A percentile compares a stretch with the other conserved stretches of the same genome.
Evolutionary conservation across 1,139 yeast species (phyloP).

Genomic region (Hansenula lynferdii): DNA sequence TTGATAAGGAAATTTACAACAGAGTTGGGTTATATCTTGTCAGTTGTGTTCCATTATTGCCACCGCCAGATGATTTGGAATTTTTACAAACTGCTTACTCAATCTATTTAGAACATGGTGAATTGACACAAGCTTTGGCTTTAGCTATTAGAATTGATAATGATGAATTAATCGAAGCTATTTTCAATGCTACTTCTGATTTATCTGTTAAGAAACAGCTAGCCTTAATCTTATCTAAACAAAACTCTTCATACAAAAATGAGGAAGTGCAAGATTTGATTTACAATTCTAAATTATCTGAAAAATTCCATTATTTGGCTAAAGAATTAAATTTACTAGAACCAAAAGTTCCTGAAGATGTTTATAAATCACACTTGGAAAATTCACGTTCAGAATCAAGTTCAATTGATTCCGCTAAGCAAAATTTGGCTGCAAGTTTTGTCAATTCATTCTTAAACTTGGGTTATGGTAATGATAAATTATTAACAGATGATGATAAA

Average conservation of each 20-base stretch:
- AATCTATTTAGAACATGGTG: conserved; percentile 74
- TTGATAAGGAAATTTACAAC: conserved; percentile 78
- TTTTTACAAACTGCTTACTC: conserved; percentile 89
- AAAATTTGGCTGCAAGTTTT: conserved; percentile 91
- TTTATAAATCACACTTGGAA: conserved; percentile 88
- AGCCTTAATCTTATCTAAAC: conserved; percentile 86
- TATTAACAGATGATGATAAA: conserved; percentile 70
- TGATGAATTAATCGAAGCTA: conserved; percentile 69
- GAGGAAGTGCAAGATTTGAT: conserved; percentile 83
- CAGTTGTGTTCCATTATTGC: conserved; percentile 90
- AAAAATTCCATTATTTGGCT: conserved; percentile 73
- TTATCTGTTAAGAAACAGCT: conserved; percentile 77
- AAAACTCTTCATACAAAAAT: conserved; percentile 75
- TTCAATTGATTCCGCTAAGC: conserved; percentile 87
- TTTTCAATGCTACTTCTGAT: conserved; percentile 73
- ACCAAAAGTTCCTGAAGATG: conserved; percentile 93
- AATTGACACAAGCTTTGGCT: conserved; percentile 84
- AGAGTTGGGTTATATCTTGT: conserved; percentile 94
- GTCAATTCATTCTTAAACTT: conserved; percentile 89
- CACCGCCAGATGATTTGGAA: conserved; percentile 90
- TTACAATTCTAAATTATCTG: conserved; percentile 74
- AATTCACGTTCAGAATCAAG: conserved; percentile 53
- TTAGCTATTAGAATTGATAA: conserved; percentile 89
- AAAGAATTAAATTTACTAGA: conserved; percentile 85
- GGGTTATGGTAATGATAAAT: conserved; percentile 85